A percentile compares a stretch with the other conserved stretches of the same genome.
Conservation (phyloP, 2,329 filamentous ascomycete genomes). For the Capronia epimyces region DNA sequence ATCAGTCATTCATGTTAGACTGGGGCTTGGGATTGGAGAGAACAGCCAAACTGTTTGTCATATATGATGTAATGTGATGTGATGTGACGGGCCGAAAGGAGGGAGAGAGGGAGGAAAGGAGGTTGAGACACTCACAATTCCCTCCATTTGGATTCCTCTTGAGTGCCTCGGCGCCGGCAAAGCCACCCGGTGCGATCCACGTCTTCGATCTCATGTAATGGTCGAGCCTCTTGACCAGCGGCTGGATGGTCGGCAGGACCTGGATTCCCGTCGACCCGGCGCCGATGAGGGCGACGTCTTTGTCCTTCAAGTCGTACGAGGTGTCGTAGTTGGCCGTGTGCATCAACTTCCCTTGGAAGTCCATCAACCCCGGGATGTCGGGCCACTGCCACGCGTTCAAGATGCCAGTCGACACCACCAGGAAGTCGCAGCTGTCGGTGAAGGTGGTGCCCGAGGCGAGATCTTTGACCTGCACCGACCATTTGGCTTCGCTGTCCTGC, state of each 20-base stretch:
- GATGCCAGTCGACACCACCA: conserved; percentile 54
- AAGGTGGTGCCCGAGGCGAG: neutral
- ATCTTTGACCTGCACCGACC: conserved; percentile 43
- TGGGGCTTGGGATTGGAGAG: no score
- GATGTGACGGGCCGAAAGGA: no score
- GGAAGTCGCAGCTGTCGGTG: conserved; percentile 42
- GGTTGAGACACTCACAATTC: neutral
- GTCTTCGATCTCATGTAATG: conserved; percentile 25
- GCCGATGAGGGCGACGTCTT: conserved; percentile 26
- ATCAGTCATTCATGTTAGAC: no score
- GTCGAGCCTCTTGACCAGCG: conserved; percentile 30
- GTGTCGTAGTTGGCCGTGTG: conserved; percentile 40
- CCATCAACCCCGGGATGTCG: conserved; percentile 29
- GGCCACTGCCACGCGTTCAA: conserved; percentile 42
- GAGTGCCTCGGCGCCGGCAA: neutral
- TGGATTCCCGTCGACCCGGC: conserved; percentile 27
- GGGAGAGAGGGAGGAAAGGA: neutral
- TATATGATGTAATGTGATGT: no score
- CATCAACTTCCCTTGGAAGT: conserved; percentile 35
- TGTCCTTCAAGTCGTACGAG: conserved; percentile 11
- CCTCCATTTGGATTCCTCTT: neutral
- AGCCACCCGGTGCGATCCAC: conserved; percentile 22
- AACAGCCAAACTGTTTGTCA: no score
- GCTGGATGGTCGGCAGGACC: conserved; percentile 36
- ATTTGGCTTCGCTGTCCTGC: conserved; percentile 49